Conservation (phyloP, 192 early-diverging fungal genomes). For the Rhizophlyctis rosea region DNA sequence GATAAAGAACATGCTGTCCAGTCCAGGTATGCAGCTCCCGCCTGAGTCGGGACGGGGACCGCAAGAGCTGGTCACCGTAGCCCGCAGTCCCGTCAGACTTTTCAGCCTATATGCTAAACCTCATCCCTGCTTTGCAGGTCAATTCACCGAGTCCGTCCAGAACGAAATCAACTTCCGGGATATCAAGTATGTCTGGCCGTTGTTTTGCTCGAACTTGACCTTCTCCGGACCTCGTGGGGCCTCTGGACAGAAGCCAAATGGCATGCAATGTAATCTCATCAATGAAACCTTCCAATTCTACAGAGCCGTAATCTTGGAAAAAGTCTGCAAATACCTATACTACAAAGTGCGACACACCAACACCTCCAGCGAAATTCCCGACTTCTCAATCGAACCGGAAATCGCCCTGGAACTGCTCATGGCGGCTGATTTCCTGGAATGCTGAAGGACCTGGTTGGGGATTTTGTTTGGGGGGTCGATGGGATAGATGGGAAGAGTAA, state of each 20-base stretch:
- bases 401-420: slow-evolving; percentile 87
- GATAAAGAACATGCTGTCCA: slow-evolving; percentile 91
- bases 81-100: too few species aligned
- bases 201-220: neutral
- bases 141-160: slow-evolving; percentile 88
- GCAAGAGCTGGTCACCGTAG: too few species aligned
- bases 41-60: too few species aligned
- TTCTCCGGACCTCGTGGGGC: slow-evolving; percentile 3
- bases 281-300: slow-evolving; percentile 2
- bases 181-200: slow-evolving; percentile 74
- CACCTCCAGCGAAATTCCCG: slow-evolving; percentile 72
- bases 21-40: slow-evolving; percentile 71
- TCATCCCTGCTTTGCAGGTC: slow-evolving; percentile 51
- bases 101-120: too few species aligned
- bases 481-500: too few species aligned
- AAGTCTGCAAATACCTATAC: slow-evolving; percentile 90
- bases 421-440: slow-evolving; percentile 95
- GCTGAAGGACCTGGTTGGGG: too few species aligned
- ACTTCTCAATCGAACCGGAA: slow-evolving; percentile 85
- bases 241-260: neutral
- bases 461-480: too few species aligned
- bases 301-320: slow-evolving; percentile 87
- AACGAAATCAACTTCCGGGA: slow-evolving; percentile 85
- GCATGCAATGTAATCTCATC: neutral
- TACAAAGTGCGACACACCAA: slow-evolving; percentile 78